These are phyloP conservation scores for Solanum piurae DNA, from an alignment of 257 asterid genomes.

Conservation along the genomic window DNA sequence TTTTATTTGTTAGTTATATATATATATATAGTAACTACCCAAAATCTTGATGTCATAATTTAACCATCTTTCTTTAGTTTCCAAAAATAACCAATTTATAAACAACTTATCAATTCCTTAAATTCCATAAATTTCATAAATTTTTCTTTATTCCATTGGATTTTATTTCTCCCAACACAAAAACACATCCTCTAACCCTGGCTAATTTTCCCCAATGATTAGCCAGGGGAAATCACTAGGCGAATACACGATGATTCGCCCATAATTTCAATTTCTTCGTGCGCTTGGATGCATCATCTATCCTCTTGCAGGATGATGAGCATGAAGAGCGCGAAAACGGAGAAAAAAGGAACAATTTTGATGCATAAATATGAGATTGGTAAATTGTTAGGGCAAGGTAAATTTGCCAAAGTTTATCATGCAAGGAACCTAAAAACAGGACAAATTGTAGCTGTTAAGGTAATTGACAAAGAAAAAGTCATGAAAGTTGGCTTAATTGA, in stretches of 20 bases:
- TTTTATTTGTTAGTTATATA: background rate
- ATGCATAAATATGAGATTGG: background rate
- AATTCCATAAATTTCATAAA: background rate
- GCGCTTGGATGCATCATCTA: background rate
- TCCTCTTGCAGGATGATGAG: background rate
- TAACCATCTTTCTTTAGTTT: background rate
- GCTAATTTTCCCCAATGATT: background rate
- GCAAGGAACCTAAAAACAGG: background rate
- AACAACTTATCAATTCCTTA: background rate
- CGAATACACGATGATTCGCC: background rate
- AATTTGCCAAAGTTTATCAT: conserved; percentile 7
- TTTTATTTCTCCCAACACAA: background rate
- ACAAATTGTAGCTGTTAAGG: conserved; percentile 1
- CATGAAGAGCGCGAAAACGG: background rate
- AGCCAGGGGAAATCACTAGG: too few relatives aligned
- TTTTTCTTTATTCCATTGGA: background rate
- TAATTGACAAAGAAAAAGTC: conserved; percentile 8
- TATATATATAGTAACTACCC: background rate
- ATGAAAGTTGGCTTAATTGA: background rate
- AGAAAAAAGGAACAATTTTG: background rate
- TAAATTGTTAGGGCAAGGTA: conserved; percentile 1
- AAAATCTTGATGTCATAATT: background rate
- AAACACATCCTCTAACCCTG: background rate
- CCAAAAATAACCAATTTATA: background rate
- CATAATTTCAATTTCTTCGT: background rate